Conservation (phyloP, 805 yeast species). For the Tetrapisispora nanseiensis region DNA sequence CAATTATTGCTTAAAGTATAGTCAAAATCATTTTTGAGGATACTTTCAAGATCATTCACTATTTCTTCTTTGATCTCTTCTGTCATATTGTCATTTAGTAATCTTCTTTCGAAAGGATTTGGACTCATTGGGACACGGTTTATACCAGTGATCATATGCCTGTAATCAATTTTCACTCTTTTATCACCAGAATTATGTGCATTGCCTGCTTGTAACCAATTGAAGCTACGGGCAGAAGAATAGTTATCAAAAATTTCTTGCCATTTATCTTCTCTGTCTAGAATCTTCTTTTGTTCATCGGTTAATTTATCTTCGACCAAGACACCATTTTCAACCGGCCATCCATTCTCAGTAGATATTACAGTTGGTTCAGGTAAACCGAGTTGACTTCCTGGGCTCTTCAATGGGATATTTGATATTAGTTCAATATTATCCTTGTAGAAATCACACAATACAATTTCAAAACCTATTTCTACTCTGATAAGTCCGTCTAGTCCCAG, state of each 20-base stretch:
- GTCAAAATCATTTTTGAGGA: conserved; percentile 27
- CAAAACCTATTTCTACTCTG: conserved; percentile 52
- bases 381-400: conserved; percentile 30
- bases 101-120: conserved; percentile 38
- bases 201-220: conserved; percentile 38
- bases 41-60: conserved; percentile 27
- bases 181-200: conserved; percentile 40
- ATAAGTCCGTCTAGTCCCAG: conserved; percentile 51
- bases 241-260: conserved; percentile 13
- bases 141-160: conserved; percentile 43
- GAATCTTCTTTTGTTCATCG: conserved; percentile 13
- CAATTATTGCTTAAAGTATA: conserved; percentile 42
- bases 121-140: conserved; percentile 41
- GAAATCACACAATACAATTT: conserved; percentile 53
- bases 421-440: conserved; percentile 35
- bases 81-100: conserved; percentile 30
- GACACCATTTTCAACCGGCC: conserved; percentile 22
- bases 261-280: conserved; percentile 21
- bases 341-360: conserved; percentile 19
- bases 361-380: conserved; percentile 31
- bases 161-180: conserved; percentile 42
- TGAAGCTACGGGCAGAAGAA: conserved; percentile 33
- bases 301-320: conserved; percentile 16
- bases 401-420: conserved; percentile 37
- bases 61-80: conserved; percentile 29